Base-by-base conservation (phyloP, 306 rosid species). In the Begonia fuchsioides region DNA sequence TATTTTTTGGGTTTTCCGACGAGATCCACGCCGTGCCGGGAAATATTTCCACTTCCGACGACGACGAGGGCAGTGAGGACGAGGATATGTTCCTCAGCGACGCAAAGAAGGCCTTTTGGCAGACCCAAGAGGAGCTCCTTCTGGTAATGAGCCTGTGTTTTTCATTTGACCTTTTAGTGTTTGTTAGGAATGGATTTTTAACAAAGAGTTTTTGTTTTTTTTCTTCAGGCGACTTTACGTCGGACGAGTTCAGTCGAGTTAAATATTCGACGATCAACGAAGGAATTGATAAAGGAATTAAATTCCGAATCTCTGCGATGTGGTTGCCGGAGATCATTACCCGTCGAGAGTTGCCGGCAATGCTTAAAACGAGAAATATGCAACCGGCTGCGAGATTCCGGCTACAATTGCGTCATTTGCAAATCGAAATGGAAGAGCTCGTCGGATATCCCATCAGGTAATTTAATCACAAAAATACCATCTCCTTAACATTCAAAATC, bases 161-260 rank as follows among this genome's bases (percentile, higher is more conserved):
- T 40, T 9, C 44, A 40, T 40, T 40, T 40, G n/a, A n/a, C 9
- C 2, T 40, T 19, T 19, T 19, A 2, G 3, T 19, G 26, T 19
- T 19, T 19, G 26, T 19, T 19, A 19, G 26, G 26, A 19, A 19
- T 2, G 26, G 26, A 19, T 19, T 19, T 19, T 4, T 2, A 10
- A 10, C 11, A 40, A 40, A 40, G n/a, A 40, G 2, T 10, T 40
- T 40, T 40, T 40, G 1, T 40, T 10, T 40, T 40, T 12, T 40
- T 40, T 10, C n/a, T n/a, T n/a, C n/a, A 40, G 44, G 44, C 44
- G n/a, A 40, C 39, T 26, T 43, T 41, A 13, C 39, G 60, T 18
- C 59, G 79, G 54, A 68, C 43, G 2, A 74, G 76, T 58, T 63
- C 87, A n/a, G 15, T 70, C 13, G 96, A 87, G 64, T 15, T 64